These are phyloP conservation scores for Gastrodia elata DNA, from an alignment of 106 monocot species.

Conservation along the genomic window DNA sequence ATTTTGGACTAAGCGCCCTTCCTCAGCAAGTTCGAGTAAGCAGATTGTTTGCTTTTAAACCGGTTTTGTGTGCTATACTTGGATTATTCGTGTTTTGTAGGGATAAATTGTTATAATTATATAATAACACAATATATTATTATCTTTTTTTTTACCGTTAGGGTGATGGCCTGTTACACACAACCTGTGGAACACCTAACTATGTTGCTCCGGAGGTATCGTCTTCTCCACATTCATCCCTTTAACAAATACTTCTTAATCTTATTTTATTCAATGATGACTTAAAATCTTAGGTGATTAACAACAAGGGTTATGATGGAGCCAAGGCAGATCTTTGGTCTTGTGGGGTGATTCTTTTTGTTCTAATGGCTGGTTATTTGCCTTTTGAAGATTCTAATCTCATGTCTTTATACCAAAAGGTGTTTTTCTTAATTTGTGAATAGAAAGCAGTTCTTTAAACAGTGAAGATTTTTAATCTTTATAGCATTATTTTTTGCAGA, in stretches of 20 bases:
- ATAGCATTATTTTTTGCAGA: conserved; percentile 34
- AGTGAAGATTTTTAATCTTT: background rate
- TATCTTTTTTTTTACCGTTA: conserved; percentile 13
- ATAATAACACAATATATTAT: background rate
- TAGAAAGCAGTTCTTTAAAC: background rate
- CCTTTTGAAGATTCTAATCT: conserved; percentile 87
- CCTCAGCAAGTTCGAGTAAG: conserved; percentile 74
- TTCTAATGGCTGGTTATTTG: conserved; percentile 85
- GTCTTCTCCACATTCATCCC: background rate
- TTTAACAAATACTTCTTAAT: background rate
- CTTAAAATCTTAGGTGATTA: conserved; percentile 42
- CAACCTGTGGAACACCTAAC: conserved; percentile 94
- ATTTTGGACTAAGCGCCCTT: conserved; percentile 93
- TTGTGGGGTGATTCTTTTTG: conserved; percentile 88
- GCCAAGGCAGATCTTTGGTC: conserved; percentile 96
- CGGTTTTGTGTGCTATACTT: background rate
- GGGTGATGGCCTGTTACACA: conserved; percentile 91
- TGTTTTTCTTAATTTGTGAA: conserved; percentile 5
- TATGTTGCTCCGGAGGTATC: conserved; percentile 81
- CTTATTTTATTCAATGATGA: background rate
- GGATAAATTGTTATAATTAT: background rate
- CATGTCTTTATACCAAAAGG: conserved; percentile 70
- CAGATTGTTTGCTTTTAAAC: background rate
- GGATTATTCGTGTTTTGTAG: background rate
- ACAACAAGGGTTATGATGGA: conserved; percentile 94